A percentile compares a stretch with the other conserved stretches of the same genome.
These are phyloP conservation scores for Gracilaria vermiculophylla DNA, from an alignment of 23 red algal species.

Conservation along the genomic window DNA sequence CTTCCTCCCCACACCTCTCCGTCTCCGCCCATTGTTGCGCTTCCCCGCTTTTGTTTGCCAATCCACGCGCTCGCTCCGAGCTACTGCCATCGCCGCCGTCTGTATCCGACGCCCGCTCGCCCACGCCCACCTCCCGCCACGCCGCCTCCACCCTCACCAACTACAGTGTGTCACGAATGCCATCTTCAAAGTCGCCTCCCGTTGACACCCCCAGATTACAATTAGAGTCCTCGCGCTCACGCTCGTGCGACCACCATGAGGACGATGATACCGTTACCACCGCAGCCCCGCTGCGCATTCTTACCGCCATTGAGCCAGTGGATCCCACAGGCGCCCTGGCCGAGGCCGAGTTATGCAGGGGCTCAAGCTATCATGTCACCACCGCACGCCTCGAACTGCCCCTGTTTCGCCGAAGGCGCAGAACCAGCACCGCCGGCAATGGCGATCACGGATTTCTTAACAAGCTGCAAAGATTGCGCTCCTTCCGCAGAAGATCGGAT, in stretches of 20 bases:
- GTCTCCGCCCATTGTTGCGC: too few species aligned
- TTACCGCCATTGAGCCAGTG: constrained; percentile 53
- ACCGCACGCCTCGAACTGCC: background rate
- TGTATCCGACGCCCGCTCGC: background rate
- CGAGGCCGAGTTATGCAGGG: background rate
- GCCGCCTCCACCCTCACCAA: background rate
- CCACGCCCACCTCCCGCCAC: background rate
- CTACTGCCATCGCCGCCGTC: background rate
- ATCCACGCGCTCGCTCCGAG: constrained; percentile 5
- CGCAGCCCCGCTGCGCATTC: constrained; percentile 30
- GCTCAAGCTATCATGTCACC: background rate
- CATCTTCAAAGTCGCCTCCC: background rate
- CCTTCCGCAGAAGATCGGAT: background rate
- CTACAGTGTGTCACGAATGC: background rate
- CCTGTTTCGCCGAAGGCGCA: background rate
- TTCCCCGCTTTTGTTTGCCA: background rate
- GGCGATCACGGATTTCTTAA: background rate
- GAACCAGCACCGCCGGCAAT: background rate
- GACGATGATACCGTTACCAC: constrained; percentile 37
- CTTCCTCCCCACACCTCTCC: background rate
- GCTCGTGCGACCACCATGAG: background rate
- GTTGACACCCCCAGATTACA: background rate
- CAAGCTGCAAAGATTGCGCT: background rate
- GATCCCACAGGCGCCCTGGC: constrained; percentile 20
- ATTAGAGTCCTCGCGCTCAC: background rate